Evolutionary conservation across 2,329 filamentous ascomycete species (phyloP), one percentile per base, ranked within the genome.

Genomic region (Juglanconis sp.): DNA sequence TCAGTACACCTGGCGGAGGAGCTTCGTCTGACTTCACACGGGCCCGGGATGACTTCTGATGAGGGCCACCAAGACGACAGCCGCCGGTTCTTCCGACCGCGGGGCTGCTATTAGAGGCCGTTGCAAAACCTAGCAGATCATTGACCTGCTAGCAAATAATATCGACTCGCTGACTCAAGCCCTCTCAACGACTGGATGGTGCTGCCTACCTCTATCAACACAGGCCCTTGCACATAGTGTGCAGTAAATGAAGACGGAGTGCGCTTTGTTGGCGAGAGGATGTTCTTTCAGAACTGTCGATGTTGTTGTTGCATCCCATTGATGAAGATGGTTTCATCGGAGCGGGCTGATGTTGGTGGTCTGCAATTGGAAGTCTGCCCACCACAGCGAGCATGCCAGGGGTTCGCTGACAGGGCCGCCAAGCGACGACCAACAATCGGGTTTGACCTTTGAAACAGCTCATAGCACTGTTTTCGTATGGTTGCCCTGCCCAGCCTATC

Each of bases 401-500:
- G 40, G 40, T 52, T 34, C 54, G 54, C 59, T 52, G 30, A 34
- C 35, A 30, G 51, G 55, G 17, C 17, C 49, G 52, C 56, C 60
- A 56, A 59, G 56, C 52, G 60, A 59, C 47, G 59, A 53, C 59
- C 59, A 58, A 34, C 42, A 34, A 24, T 48, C 47, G 46, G 48
- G 60, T 59, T 59, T 59, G 60, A 59, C 47, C 52, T 62, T 48
- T 62, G 60, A 62, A 62, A 62, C 60, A 62, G 49, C 34, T 44
- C 47, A 47, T 48, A 34, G 55, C 55, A 57, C 47, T 11, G 48
- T 57, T 34, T 57, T 34, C 60, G 17, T 24, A 24, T 24, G 17
- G 17, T 24, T 24, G 17, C 17, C 17, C 17, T 24, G 17, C 17
- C 17, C 17, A 24, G 17, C 40, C 31, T 44, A 50, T 50, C 59